Conservation (phyloP, 352 stramenopile genomes). For the Phytophthora aleatoria region DNA sequence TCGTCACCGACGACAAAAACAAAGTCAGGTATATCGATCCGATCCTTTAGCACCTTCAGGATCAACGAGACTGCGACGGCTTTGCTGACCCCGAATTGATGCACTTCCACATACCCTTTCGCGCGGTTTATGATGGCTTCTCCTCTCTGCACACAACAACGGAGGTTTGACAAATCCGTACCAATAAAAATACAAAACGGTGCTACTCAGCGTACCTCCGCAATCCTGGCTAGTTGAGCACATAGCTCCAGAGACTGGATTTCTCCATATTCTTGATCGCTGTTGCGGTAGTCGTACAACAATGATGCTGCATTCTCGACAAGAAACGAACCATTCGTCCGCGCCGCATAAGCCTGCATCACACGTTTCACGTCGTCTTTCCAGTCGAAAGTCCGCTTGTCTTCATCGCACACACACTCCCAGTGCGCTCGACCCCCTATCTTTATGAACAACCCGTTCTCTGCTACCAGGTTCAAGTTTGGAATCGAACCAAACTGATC, state of each 20-base stretch:
- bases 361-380: slow-evolving; percentile 93
- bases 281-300: slow-evolving; percentile 98
- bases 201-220: slow-evolving; percentile 62
- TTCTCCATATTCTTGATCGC: slow-evolving; percentile 98
- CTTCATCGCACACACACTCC: slow-evolving; percentile 68
- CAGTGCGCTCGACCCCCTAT: slow-evolving; percentile 39
- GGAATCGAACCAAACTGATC: slow-evolving; percentile 56
- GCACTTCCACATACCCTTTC: slow-evolving; percentile 79
- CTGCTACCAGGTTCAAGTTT: slow-evolving; percentile 63
- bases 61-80: slow-evolving; percentile 58
- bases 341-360: slow-evolving; percentile 97
- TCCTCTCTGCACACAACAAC: slow-evolving; percentile 46
- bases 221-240: slow-evolving; percentile 95
- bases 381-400: slow-evolving; percentile 88
- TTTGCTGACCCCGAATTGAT: slow-evolving; percentile 79
- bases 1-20: slow-evolving; percentile 97
- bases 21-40: slow-evolving; percentile 91
- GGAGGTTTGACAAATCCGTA: background rate
- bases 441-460: slow-evolving; percentile 75
- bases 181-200: background rate
- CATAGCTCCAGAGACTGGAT: slow-evolving; percentile 94
- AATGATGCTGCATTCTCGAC: slow-evolving; percentile 97
- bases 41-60: slow-evolving; percentile 58
- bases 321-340: slow-evolving; percentile 98
- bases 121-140: slow-evolving; percentile 56